These are phyloP conservation scores for Naegleria fowleri DNA, from an alignment of 208 protist species.

Conservation along the genomic window DNA sequence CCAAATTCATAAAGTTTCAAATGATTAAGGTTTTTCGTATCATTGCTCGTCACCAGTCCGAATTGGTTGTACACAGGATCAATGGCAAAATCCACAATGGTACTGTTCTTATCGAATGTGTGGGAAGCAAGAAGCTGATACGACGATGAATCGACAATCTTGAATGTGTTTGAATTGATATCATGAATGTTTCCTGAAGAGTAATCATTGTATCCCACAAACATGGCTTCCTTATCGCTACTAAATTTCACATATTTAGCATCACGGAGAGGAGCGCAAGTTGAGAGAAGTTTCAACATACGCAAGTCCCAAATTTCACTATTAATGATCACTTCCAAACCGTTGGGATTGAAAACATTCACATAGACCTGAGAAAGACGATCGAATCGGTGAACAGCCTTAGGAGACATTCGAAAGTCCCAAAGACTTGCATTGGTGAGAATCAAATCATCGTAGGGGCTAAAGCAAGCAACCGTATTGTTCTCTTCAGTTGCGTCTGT, in stretches of 20 bases:
- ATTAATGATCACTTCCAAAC: slow-evolving; percentile 27
- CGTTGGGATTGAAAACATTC: background rate
- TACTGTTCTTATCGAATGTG: background rate
- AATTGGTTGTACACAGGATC: background rate
- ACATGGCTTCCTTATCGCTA: slow-evolving; percentile 16
- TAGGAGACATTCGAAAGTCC: background rate
- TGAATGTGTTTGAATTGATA: background rate
- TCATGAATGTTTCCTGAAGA: background rate
- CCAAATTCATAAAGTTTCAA: slow-evolving; percentile 12
- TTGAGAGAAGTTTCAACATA: background rate
- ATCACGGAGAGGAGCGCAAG: background rate
- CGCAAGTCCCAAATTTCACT: slow-evolving; percentile 30
- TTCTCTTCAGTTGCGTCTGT: background rate
- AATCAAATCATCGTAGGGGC: slow-evolving; percentile 23
- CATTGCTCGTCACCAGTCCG: background rate
- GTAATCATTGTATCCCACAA: background rate
- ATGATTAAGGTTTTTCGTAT: no score
- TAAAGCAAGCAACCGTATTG: slow-evolving; percentile 22
- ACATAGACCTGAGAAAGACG: background rate
- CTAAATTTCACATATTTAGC: background rate
- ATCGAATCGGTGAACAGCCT: slow-evolving; percentile 21
- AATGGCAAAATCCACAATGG: background rate
- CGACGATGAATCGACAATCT: background rate
- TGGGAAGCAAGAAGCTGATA: background rate
- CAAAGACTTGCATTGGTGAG: background rate